phyloP scores from a whole-genome alignment of 176 grass and related monocot genomes.

The Aechmea fasciata region DNA sequence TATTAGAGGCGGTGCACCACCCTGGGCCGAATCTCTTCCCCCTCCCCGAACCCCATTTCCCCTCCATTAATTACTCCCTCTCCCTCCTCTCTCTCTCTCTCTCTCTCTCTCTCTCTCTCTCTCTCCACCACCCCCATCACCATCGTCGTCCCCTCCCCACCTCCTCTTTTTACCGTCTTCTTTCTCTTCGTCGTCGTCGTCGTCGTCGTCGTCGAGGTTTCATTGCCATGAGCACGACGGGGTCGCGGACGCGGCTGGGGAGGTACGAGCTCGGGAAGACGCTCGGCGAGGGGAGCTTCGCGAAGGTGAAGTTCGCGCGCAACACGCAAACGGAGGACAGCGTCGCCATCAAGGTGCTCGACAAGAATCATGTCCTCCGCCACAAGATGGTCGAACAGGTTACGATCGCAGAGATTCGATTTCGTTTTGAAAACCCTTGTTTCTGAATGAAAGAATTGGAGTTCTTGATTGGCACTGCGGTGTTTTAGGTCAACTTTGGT shows the following conservation, averaged over 20 bases:
- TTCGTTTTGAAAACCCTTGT: background rate
- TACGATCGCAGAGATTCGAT: background rate
- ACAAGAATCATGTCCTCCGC: slow-evolving; percentile 68
- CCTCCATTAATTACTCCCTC: background rate
- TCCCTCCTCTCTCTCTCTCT: background rate
- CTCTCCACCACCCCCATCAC: slow-evolving; percentile 13
- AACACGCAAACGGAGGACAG: slow-evolving; percentile 40
- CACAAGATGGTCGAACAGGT: slow-evolving; percentile 99
- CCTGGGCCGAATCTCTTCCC: background rate
- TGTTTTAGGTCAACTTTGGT: too few relatives aligned
- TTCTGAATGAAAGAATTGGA: too few relatives aligned
- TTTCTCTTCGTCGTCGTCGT: background rate
- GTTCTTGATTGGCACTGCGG: too few relatives aligned
- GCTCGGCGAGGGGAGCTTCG: slow-evolving; percentile 87
- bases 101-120: background rate
- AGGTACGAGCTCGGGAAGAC: slow-evolving; percentile 81
- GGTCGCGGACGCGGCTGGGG: slow-evolving; percentile 56
- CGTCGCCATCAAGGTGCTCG: slow-evolving; percentile 83
- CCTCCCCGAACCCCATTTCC: background rate
- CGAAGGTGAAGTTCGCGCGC: slow-evolving; percentile 84
- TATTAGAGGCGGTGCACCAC: background rate
- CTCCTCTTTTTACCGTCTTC: background rate
- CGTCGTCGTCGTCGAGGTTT: slow-evolving; percentile 7
- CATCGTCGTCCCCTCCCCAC: background rate
- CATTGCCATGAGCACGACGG: slow-evolving; percentile 12